Conservation (phyloP, 176 grass and related monocot genomes). For the Luzula sylvatica region DNA sequence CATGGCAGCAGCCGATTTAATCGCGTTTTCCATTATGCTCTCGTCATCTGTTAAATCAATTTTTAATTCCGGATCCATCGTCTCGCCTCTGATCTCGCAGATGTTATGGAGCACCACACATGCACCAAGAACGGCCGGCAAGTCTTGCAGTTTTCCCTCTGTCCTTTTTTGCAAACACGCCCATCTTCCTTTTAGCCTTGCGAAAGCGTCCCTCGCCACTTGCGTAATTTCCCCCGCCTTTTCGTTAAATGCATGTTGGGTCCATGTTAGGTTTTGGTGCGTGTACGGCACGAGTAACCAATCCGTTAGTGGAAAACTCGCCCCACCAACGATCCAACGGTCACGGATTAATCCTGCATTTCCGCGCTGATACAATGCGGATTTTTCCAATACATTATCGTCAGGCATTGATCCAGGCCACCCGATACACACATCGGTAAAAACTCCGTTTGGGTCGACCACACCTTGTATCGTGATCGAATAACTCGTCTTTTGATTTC, state of each 20-base stretch:
- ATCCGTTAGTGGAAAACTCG: conserved; percentile 53
- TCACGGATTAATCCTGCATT: conserved; percentile 28
- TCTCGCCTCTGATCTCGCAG: conserved; percentile 55
- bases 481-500: conserved; percentile 76
- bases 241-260: conserved; percentile 80
- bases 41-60: conserved; percentile 50
- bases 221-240: conserved; percentile 30
- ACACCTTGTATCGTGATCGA: conserved; percentile 68
- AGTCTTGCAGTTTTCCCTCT: conserved; percentile 65
- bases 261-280: conserved; percentile 62
- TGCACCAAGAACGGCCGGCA: conserved; percentile 56
- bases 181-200: conserved; percentile 59
- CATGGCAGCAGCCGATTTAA: conserved; percentile 34
- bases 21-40: conserved; percentile 40
- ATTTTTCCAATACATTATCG: conserved; percentile 46
- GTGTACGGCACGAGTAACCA: conserved; percentile 77
- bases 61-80: conserved; percentile 23
- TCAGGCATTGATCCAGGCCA: conserved; percentile 53
- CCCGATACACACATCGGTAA: conserved; percentile 77
- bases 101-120: conserved; percentile 94
- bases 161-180: conserved; percentile 63
- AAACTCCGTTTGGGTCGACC: conserved; percentile 50
- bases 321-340: conserved; percentile 48
- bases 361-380: conserved; percentile 47
- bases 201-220: conserved; percentile 42